A percentile compares a stretch with the other conserved stretches of the same genome.
Conservation (phyloP, 352 stramenopile genomes). For the Blastocystis sp. region DNA sequence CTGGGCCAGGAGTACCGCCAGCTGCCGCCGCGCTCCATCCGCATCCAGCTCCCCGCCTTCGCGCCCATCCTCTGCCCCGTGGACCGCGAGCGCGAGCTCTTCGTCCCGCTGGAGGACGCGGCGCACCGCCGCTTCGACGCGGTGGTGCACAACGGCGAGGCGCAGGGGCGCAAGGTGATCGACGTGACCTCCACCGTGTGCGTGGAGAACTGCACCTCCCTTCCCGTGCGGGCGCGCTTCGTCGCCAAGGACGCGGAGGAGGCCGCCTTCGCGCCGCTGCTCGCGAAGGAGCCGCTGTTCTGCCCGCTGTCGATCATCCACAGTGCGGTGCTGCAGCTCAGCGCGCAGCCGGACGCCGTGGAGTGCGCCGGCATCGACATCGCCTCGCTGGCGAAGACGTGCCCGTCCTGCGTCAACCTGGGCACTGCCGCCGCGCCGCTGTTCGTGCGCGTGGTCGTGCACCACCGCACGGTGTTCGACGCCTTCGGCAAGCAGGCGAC, state of each 20-base stretch:
- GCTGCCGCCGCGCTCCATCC: conserved; percentile 17
- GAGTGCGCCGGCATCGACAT: not conserved
- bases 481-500: conserved; percentile 42
- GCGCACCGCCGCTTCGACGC: not conserved
- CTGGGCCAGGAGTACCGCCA: conserved; percentile 45
- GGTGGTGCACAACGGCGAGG: conserved; percentile 7
- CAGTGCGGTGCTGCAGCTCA: not conserved
- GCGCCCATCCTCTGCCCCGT: conserved; percentile 14
- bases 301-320: not conserved
- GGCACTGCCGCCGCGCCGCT: not conserved
- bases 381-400: not conserved
- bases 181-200: conserved; percentile 11
- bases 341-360: not conserved
- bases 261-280: not conserved
- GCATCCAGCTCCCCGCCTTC: conserved; percentile 1
- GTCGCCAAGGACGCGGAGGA: not conserved
- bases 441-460: conserved; percentile 11
- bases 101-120: not conserved
- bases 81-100: conserved; percentile 51
- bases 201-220: conserved; percentile 12
- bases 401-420: conserved; percentile 14
- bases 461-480: conserved; percentile 30
- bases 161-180: conserved; percentile 52
- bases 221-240: not conserved
- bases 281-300: not conserved